Conservation (phyloP, 208 protist species). For the Trypanosoma vivax region DNA sequence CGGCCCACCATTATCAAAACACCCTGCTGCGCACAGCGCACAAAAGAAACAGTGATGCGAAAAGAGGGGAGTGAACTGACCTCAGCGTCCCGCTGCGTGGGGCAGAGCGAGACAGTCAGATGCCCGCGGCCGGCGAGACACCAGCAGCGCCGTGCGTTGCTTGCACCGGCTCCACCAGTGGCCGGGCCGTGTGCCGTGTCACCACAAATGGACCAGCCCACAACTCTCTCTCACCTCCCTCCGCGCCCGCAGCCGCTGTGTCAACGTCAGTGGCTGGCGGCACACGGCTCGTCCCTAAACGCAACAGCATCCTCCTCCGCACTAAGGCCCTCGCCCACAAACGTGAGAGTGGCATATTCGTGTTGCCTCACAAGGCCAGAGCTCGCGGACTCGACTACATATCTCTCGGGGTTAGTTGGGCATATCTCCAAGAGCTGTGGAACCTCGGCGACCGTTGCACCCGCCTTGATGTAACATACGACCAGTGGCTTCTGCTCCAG, state of each 20-base stretch:
- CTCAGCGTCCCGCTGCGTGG: no score
- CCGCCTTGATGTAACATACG: slow-evolving; percentile 65
- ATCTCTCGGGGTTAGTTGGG: slow-evolving; percentile 57
- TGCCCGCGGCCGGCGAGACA: no score
- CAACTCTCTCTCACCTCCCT: slow-evolving; percentile 5
- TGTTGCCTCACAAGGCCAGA: slow-evolving; percentile 23
- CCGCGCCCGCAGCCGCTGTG: no score
- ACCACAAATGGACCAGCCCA: slow-evolving; percentile 45
- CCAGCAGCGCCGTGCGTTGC: no score
- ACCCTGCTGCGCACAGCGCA: no score
- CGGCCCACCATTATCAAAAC: no score
- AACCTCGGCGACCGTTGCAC: slow-evolving; percentile 80
- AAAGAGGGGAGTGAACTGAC: no score
- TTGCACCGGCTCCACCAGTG: no score
- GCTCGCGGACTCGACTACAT: slow-evolving; percentile 43
- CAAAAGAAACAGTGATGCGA: no score
- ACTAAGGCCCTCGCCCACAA: slow-evolving; percentile 45
- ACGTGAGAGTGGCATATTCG: slow-evolving; percentile 69
- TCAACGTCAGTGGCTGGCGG: no score
- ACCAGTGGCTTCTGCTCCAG: slow-evolving; percentile 27
- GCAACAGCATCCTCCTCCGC: slow-evolving; percentile 36
- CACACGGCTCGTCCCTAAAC: slow-evolving; percentile 66
- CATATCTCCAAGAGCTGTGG: slow-evolving; percentile 53
- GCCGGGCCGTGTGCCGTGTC: slow-evolving; percentile 58
- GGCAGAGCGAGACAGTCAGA: no score